These are phyloP conservation scores for Colletotrichum zoysiae DNA, from an alignment of 2,329 filamentous ascomycete species.

Conservation along the genomic window DNA sequence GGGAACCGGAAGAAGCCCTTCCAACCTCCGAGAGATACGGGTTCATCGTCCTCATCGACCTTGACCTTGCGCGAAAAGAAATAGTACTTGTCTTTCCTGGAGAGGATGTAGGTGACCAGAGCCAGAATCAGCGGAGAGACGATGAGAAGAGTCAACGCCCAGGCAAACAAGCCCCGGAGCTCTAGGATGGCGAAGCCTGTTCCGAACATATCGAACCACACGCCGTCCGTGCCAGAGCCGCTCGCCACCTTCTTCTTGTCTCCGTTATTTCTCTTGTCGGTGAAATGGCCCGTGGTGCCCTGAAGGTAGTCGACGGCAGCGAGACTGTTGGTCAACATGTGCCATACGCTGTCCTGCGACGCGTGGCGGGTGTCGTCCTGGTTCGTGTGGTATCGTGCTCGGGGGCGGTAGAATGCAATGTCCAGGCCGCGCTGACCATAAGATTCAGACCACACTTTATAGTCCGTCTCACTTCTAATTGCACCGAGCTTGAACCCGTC, in stretches of 20 bases:
- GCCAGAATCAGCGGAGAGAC: constrained; percentile 81
- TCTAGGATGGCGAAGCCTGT: constrained; percentile 81
- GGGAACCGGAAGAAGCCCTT: constrained; percentile 89
- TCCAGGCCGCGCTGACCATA: constrained; percentile 87
- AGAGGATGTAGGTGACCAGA: constrained; percentile 75
- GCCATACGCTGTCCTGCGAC: constrained; percentile 80
- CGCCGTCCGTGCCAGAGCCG: constrained; percentile 75
- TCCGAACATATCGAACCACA: constrained; percentile 97
- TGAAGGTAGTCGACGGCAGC: constrained; percentile 80
- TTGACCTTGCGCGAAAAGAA: constrained; percentile 76
- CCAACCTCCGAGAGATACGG: constrained; percentile 78
- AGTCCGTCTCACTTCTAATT: constrained; percentile 90
- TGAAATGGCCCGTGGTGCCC: constrained; percentile 72
- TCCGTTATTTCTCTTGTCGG: constrained; percentile 66
- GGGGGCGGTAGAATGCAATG: constrained; percentile 89
- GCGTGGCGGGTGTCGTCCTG: constrained; percentile 89
- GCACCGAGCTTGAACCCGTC: constrained; percentile 87
- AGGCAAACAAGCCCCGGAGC: constrained; percentile 86
- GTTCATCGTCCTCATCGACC: constrained; percentile 67
- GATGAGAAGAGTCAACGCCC: constrained; percentile 86
- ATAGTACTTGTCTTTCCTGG: constrained; percentile 85
- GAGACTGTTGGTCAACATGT: constrained; percentile 91
- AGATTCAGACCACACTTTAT: constrained; percentile 81
- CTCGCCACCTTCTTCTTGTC: constrained; percentile 73
- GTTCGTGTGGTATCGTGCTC: constrained; percentile 89